phyloP scores from a whole-genome alignment of 2,329 filamentous ascomycete genomes.

The Verruconis gallopava region DNA sequence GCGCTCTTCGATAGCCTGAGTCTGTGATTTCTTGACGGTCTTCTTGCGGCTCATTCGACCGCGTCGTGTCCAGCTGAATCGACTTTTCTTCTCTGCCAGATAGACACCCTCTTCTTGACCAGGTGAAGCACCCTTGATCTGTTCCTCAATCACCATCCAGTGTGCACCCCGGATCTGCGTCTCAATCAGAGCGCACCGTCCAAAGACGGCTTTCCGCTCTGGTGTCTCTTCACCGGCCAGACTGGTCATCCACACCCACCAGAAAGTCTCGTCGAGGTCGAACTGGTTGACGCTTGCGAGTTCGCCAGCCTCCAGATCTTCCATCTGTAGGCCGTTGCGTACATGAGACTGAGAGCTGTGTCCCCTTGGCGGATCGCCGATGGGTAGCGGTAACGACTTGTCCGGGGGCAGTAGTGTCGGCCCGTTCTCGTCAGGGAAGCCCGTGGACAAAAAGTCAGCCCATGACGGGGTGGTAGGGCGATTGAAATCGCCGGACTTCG shows the following conservation, averaged over 20 bases:
- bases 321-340: constrained; percentile 50
- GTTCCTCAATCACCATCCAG: constrained; percentile 94
- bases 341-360: constrained; percentile 75
- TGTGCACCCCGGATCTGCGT: constrained; percentile 67
- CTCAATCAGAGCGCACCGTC: constrained; percentile 83
- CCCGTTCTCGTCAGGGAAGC: constrained; percentile 69
- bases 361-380: constrained; percentile 54
- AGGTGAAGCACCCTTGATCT: constrained; percentile 81
- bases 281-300: constrained; percentile 80
- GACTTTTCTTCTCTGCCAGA: constrained; percentile 88
- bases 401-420: constrained; percentile 71
- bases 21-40: constrained; percentile 27
- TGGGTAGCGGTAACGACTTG: constrained; percentile 68
- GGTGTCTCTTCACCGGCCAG: constrained; percentile 79
- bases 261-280: constrained; percentile 88
- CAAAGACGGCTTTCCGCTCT: constrained; percentile 81
- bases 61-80: constrained; percentile 72
- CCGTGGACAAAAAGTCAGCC: constrained; percentile 93
- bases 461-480: constrained; percentile 92
- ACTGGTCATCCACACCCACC: constrained; percentile 99
- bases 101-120: constrained; percentile 77
- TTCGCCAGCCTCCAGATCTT: constrained; percentile 77
- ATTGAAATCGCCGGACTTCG: constrained; percentile 52
- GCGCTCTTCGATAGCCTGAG: constrained; percentile 33
- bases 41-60: constrained; percentile 49